These are phyloP conservation scores for Helianthus annuus DNA, from an alignment of 129 eudicot species.

Conservation along the genomic window HanXRQr2.0-SUNRISE NC_035448.2:10867785-10868284, in stretches of 20 bases:
- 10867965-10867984: not conserved
- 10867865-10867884: constrained; percentile 9
- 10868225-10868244: constrained; percentile 63
- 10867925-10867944: constrained; percentile 13
- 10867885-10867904: constrained; percentile 15
- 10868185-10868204: constrained; percentile 71
- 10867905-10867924: constrained; percentile 13
- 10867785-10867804: constrained; percentile 7
- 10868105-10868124: constrained; percentile 24
- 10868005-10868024: constrained; percentile 13
- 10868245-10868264: constrained; percentile 79
- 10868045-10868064: constrained; percentile 8
- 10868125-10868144: constrained; percentile 36
- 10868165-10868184: constrained; percentile 70
- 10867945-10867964: not conserved
- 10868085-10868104: constrained; percentile 19
- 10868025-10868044: constrained; percentile 16
- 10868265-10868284: constrained; percentile 49
- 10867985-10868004: not conserved
- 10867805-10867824: constrained; percentile 20
- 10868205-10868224: constrained; percentile 61
- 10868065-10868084: constrained; percentile 11
- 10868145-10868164: constrained; percentile 75
- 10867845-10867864: constrained; percentile 14
- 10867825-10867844: constrained; percentile 17